Percentiles rank a stretch among this genome's conserved stretches.
phyloP scores from a whole-genome alignment of 768 basidiomycete species.

The Hebeloma cylindrosporum region DNA sequence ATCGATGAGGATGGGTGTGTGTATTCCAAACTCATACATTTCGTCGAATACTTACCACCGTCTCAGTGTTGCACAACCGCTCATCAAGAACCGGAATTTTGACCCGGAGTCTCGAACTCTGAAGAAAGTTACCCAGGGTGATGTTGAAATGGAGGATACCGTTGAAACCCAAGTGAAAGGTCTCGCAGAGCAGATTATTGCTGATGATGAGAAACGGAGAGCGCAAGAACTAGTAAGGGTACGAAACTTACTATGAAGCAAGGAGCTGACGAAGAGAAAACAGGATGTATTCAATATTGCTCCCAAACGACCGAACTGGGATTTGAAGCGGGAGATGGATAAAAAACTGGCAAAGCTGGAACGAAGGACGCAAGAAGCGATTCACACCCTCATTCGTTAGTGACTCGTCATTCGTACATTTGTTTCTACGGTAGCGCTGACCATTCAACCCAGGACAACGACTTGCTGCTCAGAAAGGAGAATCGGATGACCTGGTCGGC shows the following conservation, averaged over 20 bases:
- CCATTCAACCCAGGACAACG: conserved; percentile 59
- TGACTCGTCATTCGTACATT: conserved; percentile 15
- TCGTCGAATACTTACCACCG: conserved; percentile 3
- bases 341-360: conserved; percentile 89
- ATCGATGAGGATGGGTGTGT: conserved; percentile 44
- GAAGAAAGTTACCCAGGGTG: conserved; percentile 62
- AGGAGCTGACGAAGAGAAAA: conserved; percentile 6
- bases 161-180: conserved; percentile 86
- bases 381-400: conserved; percentile 91
- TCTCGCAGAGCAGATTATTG: conserved; percentile 79
- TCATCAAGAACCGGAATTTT: conserved; percentile 78
- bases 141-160: conserved; percentile 69
- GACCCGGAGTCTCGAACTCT: conserved; percentile 85
- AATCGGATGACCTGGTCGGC: conserved; percentile 76
- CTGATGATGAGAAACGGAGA: conserved; percentile 82
- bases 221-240: conserved; percentile 81
- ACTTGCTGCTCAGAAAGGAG: conserved; percentile 75
- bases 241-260: conserved; percentile 4
- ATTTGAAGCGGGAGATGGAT: conserved; percentile 91
- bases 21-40: not conserved
- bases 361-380: conserved; percentile 86
- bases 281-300: conserved; percentile 97
- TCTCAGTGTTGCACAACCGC: conserved; percentile 38
- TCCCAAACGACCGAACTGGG: conserved; percentile 96
- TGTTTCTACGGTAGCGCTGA: conserved; percentile 5